phyloP scores from a whole-genome alignment of 2,329 filamentous ascomycete genomes.

The Tolypocladium pustulatum region DNA sequence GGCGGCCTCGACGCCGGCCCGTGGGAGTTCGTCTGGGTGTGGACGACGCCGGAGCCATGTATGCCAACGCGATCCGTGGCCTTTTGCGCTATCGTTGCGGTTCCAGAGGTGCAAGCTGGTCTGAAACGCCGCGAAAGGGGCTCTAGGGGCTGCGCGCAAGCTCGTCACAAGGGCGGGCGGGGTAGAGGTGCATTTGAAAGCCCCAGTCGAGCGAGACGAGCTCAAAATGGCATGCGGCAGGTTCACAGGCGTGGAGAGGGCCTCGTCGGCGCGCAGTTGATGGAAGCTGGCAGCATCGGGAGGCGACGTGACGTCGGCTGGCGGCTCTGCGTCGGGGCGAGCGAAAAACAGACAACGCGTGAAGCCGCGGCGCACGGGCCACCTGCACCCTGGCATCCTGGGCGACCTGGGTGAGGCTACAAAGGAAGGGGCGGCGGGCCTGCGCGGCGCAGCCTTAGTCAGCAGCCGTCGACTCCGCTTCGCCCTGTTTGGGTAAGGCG shows the following conservation, averaged over 20 bases:
- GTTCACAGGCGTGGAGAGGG: slow-evolving; percentile 8
- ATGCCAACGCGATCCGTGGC: not conserved
- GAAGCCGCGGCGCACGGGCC: slow-evolving; percentile 10
- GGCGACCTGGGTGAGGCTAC: no score
- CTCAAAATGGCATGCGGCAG: slow-evolving; percentile 9
- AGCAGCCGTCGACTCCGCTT: not conserved
- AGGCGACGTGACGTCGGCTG: slow-evolving; percentile 24
- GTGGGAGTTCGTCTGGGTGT: slow-evolving; percentile 31
- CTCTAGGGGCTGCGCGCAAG: slow-evolving; percentile 17
- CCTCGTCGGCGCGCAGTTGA: slow-evolving; percentile 15
- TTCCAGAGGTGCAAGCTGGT: not conserved
- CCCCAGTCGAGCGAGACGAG: slow-evolving; percentile 6
- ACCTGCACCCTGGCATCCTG: not conserved
- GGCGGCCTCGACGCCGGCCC: slow-evolving; percentile 36
- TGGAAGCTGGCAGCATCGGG: slow-evolving; percentile 16
- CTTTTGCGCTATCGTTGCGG: not conserved
- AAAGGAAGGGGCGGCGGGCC: not conserved
- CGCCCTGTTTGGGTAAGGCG: not conserved
- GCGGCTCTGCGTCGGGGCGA: slow-evolving; percentile 16
- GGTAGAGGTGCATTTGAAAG: slow-evolving; percentile 12
- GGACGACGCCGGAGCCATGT: slow-evolving; percentile 23
- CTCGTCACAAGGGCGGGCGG: slow-evolving; percentile 18
- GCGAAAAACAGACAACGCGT: slow-evolving; percentile 32
- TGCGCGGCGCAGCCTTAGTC: not conserved
- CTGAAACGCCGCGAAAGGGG: slow-evolving; percentile 1